A percentile compares a stretch with the other conserved stretches of the same genome.
Evolutionary conservation across 768 basidiomycete species (phyloP).

Genomic region (Boletellus ananas): DNA sequence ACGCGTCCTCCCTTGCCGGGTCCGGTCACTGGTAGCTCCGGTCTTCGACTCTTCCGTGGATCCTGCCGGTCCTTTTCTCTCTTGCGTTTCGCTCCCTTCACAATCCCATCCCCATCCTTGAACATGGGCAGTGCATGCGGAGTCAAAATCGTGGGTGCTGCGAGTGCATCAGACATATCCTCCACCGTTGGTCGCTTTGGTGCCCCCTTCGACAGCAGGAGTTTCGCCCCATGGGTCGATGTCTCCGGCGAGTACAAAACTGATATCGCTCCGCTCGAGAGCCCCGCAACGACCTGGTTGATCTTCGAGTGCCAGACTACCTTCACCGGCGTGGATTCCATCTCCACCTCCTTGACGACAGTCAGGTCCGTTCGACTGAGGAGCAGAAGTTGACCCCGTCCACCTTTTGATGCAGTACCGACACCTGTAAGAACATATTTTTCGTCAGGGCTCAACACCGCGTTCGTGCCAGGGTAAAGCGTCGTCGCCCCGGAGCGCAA

Average conservation of each 20-base stretch:
- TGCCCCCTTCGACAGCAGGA: slow-evolving; percentile 83
- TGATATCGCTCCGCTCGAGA: slow-evolving; percentile 82
- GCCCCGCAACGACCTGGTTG: slow-evolving; percentile 89
- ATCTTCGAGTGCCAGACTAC: slow-evolving; percentile 96
- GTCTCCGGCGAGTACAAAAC: slow-evolving; percentile 91
- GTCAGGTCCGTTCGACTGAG: slow-evolving; percentile 68
- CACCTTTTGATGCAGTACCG: slow-evolving; percentile 63
- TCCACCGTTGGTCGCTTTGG: slow-evolving; percentile 78
- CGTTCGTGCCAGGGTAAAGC: slow-evolving; percentile 89
- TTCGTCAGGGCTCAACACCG: slow-evolving; percentile 93
- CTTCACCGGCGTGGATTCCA: slow-evolving; percentile 80
- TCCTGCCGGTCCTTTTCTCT: slow-evolving; percentile 85
- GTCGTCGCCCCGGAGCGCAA: slow-evolving; percentile 63
- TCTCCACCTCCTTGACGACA: slow-evolving; percentile 60
- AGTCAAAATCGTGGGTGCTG: slow-evolving; percentile 85
- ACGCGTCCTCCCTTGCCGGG: slow-evolving; percentile 93
- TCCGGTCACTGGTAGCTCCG: slow-evolving; percentile 89
- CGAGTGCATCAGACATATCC: slow-evolving; percentile 83
- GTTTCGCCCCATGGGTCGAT: slow-evolving; percentile 89
- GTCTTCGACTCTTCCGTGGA: slow-evolving; percentile 87
- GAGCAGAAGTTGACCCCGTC: slow-evolving; percentile 69
- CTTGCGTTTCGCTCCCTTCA: slow-evolving; percentile 79
- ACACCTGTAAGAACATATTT: slow-evolving; percentile 83
- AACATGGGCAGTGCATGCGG: slow-evolving; percentile 94
- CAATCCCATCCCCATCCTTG: slow-evolving; percentile 68